Evolutionary conservation across 805 yeast genomes (phyloP).

Genomic region (Lipomyces mesembrius): DNA sequence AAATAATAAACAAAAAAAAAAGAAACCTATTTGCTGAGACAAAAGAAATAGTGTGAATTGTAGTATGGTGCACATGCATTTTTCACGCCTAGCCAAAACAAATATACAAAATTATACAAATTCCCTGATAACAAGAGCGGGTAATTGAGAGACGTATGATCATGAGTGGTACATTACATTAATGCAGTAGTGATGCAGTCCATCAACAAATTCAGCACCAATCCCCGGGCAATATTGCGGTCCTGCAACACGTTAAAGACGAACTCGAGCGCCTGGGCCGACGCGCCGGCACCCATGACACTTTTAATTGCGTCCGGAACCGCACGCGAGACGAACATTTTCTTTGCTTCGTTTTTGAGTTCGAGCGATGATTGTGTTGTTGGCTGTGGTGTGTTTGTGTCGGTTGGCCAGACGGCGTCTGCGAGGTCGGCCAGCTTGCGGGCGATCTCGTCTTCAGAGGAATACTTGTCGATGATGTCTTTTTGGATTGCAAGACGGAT

Average conservation of each 20-base stretch:
- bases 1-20: too few relatives aligned
- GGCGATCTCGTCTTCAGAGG: conserved; percentile 35
- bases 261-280: conserved; percentile 38
- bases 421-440: conserved; percentile 30
- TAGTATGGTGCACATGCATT: too few relatives aligned
- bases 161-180: conserved; percentile 17
- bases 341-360: conserved; percentile 31
- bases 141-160: too few relatives aligned
- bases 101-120: background rate
- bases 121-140: background rate
- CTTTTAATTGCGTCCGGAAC: conserved; percentile 38
- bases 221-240: conserved; percentile 35
- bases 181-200: conserved; percentile 31
- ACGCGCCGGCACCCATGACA: conserved; percentile 38
- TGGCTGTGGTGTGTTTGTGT: conserved; percentile 5
- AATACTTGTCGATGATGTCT: conserved; percentile 33
- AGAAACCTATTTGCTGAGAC: too few relatives aligned
- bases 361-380: conserved; percentile 25
- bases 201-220: conserved; percentile 36
- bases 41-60: too few relatives aligned
- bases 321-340: conserved; percentile 36
- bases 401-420: conserved; percentile 27
- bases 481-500: conserved; percentile 37
- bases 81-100: background rate
- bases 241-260: conserved; percentile 40